Base-by-base conservation (phyloP, 2,329 filamentous ascomycete species). In the Cadophora sp. region DNA sequence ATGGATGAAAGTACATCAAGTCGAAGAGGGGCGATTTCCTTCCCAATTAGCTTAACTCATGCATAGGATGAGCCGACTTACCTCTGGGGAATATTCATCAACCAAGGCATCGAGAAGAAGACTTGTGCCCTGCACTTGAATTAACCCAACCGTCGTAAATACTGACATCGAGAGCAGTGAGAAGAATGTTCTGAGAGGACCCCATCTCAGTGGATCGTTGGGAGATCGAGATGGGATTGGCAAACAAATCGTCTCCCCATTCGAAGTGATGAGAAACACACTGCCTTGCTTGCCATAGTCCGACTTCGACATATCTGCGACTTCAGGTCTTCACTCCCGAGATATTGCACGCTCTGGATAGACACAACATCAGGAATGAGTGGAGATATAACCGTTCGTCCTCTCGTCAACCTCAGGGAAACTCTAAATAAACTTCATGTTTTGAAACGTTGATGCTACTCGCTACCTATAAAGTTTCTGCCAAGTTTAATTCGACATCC, bases 151-250 rank as follows among this genome's bases (percentile, higher is more conserved):
- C 16, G 67, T 43, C 4, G 70, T 67, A 47, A 72, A 72, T 9
- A 74, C 20, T 18, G 67, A 64, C 39, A 76, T 48, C 3, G 71
- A 64, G 33, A 8, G 9, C 14, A 76, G 39, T 8, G 71, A 70
- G 5, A 67, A 33, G 41, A 70, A 36, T 5, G 73, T 70, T 47
- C 71, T 75, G 5, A 61, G 22, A 24, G 59, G 45, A 43, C 68
- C 70, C 76, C 76, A 79, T 50, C 70, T 74, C 22, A 79, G 65
- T 1, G 77, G 77, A 53, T 79, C 77, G 22, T 67, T 45, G 3
- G 68, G 73, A 14, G 74, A 77, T 8, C 73, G 66, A 58, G 76
- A 78, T 4, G 77, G 76, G 56, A 79, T 77, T 27, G 77, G 77
- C 16, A 79, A 71, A 30, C 70, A 74, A 33, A 78, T 69, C 11